A percentile compares a stretch with the other conserved stretches of the same genome.
Conservation (phyloP, 225 moss, liverwort and hornwort species). For the Sphagnum tenellum region DNA sequence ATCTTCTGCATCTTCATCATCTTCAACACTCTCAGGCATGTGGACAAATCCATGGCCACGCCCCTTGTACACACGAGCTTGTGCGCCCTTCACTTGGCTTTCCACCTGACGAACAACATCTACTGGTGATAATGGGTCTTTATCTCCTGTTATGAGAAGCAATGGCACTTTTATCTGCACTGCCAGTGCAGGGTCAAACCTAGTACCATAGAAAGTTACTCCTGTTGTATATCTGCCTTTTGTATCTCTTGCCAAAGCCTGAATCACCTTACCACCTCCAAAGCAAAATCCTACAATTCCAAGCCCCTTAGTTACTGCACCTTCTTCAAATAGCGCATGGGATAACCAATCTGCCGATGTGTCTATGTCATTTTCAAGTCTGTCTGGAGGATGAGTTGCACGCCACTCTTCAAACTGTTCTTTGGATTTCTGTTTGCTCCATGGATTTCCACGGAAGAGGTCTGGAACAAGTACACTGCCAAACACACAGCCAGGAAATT, state of each 20-base stretch:
- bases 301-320: constrained; percentile 9
- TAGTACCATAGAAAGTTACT: constrained; percentile 62
- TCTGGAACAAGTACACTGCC: constrained; percentile 72
- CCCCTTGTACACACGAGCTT: constrained; percentile 55
- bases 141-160: constrained; percentile 58
- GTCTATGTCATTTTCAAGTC: constrained; percentile 55
- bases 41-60: constrained; percentile 71
- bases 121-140: constrained; percentile 35
- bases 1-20: constrained; percentile 66
- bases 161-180: constrained; percentile 49
- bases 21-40: constrained; percentile 37
- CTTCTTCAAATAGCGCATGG: constrained; percentile 17
- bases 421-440: constrained; percentile 30
- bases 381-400: constrained; percentile 25
- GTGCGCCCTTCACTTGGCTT: constrained; percentile 37
- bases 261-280: constrained; percentile 62
- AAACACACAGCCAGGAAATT: neutral
- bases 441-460: constrained; percentile 62
- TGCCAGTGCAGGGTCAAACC: constrained; percentile 29
- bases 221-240: constrained; percentile 34
- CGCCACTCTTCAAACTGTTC: constrained; percentile 56
- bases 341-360: constrained; percentile 33
- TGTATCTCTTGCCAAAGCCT: constrained; percentile 39
- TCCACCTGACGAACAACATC: constrained; percentile 35
- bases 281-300: constrained; percentile 62